Evolutionary conservation across 108 stramenopile genomes (phyloP).

Genomic region (Cyclostephanos tholiformis): DNA sequence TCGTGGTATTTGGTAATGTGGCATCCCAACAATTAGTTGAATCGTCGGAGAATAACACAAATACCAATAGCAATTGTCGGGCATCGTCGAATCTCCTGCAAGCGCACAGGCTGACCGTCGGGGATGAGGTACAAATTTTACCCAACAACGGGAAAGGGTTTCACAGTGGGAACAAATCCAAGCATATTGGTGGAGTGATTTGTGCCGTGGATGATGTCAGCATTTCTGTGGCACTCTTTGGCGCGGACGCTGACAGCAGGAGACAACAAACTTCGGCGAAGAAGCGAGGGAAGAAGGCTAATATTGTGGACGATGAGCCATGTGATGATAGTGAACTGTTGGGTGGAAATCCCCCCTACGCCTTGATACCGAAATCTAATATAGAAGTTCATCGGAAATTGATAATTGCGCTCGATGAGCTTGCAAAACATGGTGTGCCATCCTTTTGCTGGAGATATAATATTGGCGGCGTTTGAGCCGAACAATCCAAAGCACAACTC

Average conservation of each 20-base stretch:
- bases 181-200: conserved; percentile 60
- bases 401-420: conserved; percentile 58
- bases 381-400: conserved; percentile 78
- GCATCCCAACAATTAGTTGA: neutral
- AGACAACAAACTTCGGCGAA: conserved; percentile 16
- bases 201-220: conserved; percentile 64
- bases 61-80: neutral
- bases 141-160: conserved; percentile 47
- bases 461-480: conserved; percentile 64
- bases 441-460: conserved; percentile 66
- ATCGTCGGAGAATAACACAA: neutral
- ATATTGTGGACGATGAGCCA: conserved; percentile 34
- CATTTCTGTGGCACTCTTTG: conserved; percentile 76
- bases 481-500: conserved; percentile 1
- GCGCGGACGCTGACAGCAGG: conserved; percentile 18
- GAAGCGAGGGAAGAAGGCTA: conserved; percentile 37
- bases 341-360: conserved; percentile 55
- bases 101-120: conserved; percentile 82
- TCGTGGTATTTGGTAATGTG: conserved; percentile 52
- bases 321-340: conserved; percentile 44
- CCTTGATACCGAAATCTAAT: conserved; percentile 72
- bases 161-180: conserved; percentile 22
- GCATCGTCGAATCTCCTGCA: conserved; percentile 44
- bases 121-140: conserved; percentile 86
- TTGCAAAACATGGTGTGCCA: conserved; percentile 71